Evolutionary conservation across 208 protist genomes (phyloP), one percentile per base, ranked within the genome.

Genomic region (Trypanosoma theileri): DNA sequence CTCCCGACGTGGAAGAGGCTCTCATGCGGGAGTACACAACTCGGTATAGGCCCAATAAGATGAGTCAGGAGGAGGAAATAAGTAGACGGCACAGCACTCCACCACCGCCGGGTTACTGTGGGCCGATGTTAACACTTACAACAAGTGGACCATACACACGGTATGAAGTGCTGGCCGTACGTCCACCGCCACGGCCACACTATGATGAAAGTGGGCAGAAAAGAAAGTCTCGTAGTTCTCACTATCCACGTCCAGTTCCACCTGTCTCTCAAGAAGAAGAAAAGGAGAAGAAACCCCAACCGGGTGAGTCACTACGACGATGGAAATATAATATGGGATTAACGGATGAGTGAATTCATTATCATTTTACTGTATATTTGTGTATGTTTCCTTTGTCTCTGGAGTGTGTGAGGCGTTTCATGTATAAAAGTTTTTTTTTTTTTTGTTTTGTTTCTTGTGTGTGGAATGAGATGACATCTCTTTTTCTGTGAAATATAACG

Each of bases 311-410:
- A 41, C 69, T 83, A 28, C 53, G 61, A 35, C 73, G 69, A 10
- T 84, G 79, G 79, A 79, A 80, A 51, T 62, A 77, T 46, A 62
- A 19, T 31, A 84, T 80, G 74, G 79, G 79, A 4, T 26, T 81
- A 48, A 22, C 52, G 24, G 46, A 58, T 46, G 58, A 58, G 14
- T 52, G 44, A 46, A 26, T 35, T 11, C 42, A 22, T 21, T 26
- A 22, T 48, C 12, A 14, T 45, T 45, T 45, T 45, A 14, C 12
- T 45, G 6, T 45, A 14, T 45, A 14, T 12, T 45, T 45, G 41
- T 14, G 41, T 45, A 45, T 45, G 41, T 45, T 6, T 45, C 9
- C 41, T 45, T 45, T 45, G n/a, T n/a, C n/a, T n/a, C n/a, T n/a
- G n/a, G n/a, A 12, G 6, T 35, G 28, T 35, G 28, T 35, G 28